phyloP scores from a whole-genome alignment of 176 grass and related monocot species.

The Phoenix roebelenii region DNA sequence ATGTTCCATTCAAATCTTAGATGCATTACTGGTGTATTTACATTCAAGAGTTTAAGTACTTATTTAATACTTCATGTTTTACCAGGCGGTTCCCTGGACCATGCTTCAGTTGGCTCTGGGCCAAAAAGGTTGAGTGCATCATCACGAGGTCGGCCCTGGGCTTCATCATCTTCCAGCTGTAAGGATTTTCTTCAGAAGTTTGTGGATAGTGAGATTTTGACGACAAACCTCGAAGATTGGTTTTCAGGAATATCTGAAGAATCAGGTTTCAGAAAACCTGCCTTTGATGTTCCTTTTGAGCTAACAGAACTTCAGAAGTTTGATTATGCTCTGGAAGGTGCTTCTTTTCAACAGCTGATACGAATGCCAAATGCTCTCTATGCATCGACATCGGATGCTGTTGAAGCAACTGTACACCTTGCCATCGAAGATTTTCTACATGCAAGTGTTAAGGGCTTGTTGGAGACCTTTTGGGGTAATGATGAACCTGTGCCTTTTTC shows the following conservation, averaged over 20 bases:
- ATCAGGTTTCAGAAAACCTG: slow-evolving; percentile 35
- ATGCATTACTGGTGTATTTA: neutral
- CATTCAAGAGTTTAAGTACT: slow-evolving; percentile 7
- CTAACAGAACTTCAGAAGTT: slow-evolving; percentile 70
- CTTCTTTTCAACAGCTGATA: slow-evolving; percentile 82
- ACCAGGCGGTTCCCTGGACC: slow-evolving; percentile 60
- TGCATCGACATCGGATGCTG: slow-evolving; percentile 59
- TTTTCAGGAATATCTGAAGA: slow-evolving; percentile 53
- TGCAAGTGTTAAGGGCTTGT: slow-evolving; percentile 68
- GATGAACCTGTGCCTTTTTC: slow-evolving; percentile 71
- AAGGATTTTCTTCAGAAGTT: slow-evolving; percentile 93
- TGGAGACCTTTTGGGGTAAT: slow-evolving; percentile 86
- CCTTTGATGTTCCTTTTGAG: slow-evolving; percentile 66
- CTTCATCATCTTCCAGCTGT: slow-evolving; percentile 59
- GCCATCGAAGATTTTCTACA: slow-evolving; percentile 94
- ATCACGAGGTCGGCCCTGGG: slow-evolving; percentile 24
- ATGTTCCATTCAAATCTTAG: neutral
- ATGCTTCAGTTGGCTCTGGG: slow-evolving; percentile 39
- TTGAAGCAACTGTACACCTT: slow-evolving; percentile 80
- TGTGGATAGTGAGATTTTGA: slow-evolving; percentile 78
- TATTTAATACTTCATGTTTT: slow-evolving; percentile 11
- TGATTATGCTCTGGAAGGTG: slow-evolving; percentile 78
- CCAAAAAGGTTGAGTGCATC: slow-evolving; percentile 38
- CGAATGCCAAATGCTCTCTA: slow-evolving; percentile 85
- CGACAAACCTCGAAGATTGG: slow-evolving; percentile 72